These are phyloP conservation scores for Pyrenopolyporus hunteri DNA, from an alignment of 495 filamentous ascomycete genomes.

Conservation along the genomic window DNA sequence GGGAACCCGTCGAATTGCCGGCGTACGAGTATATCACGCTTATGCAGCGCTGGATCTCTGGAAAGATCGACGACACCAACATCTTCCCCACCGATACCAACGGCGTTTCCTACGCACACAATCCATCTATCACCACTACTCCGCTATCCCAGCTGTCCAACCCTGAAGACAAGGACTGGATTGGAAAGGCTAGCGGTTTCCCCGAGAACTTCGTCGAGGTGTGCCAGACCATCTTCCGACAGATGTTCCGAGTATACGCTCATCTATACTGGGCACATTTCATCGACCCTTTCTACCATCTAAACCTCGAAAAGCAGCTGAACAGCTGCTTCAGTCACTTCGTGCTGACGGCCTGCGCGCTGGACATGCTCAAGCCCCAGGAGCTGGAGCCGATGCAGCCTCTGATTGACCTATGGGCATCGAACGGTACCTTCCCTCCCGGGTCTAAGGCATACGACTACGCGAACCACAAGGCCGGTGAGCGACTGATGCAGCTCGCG, in stretches of 20 bases:
- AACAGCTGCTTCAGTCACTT: conserved; percentile 98
- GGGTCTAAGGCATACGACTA: conserved; percentile 66
- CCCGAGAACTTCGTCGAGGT: conserved; percentile 84
- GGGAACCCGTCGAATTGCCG: conserved; percentile 70
- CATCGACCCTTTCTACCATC: conserved; percentile 80
- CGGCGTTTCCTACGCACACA: conserved; percentile 61
- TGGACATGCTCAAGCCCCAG: conserved; percentile 78
- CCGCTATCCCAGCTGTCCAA: conserved; percentile 66
- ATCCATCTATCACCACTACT: conserved; percentile 61
- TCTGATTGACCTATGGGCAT: conserved; percentile 86
- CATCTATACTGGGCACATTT: conserved; percentile 89
- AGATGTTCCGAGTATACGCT: conserved; percentile 96
- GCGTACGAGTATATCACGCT: conserved; percentile 87
- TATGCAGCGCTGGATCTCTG: conserved; percentile 91
- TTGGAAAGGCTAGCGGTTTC: conserved; percentile 88
- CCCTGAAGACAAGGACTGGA: conserved; percentile 69
- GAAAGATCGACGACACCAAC: conserved; percentile 83
- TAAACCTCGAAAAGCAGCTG: conserved; percentile 81
- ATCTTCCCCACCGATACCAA: conserved; percentile 83
- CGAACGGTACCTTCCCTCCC: conserved; percentile 79
- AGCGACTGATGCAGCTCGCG: conserved; percentile 51
- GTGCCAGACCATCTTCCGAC: conserved; percentile 88
- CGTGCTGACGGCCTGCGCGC: conserved; percentile 82
- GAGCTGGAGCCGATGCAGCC: conserved; percentile 95
- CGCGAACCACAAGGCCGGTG: conserved; percentile 57